These are phyloP conservation scores for Aureobasidium sp. DNA, from an alignment of 2,329 filamentous ascomycete genomes.

Conservation along the genomic window DNA sequence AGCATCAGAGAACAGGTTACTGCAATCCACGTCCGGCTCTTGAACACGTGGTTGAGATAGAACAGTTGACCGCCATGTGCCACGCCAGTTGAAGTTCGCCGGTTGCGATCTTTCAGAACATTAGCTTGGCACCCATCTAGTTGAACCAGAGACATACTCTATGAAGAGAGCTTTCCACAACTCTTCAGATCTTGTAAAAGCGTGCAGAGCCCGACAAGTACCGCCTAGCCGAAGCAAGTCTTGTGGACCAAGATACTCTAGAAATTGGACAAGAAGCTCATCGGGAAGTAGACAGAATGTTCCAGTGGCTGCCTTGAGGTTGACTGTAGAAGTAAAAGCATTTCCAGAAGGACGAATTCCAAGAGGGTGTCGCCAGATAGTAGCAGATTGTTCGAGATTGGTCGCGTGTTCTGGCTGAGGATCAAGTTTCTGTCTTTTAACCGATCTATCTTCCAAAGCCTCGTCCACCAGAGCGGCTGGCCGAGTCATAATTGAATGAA, in stretches of 20 bases:
- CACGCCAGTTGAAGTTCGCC: conserved; percentile 59
- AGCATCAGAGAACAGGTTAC: conserved; percentile 78
- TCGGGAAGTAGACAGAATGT: conserved; percentile 65
- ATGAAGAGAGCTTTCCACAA: conserved; percentile 83
- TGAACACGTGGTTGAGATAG: conserved; percentile 51
- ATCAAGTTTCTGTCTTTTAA: conserved; percentile 21
- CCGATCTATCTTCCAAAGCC: conserved; percentile 17
- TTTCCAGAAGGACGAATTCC: conserved; percentile 85
- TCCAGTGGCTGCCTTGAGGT: conserved; percentile 62
- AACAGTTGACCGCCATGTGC: conserved; percentile 77
- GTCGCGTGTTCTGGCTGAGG: conserved; percentile 17
- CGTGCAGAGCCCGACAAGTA: conserved; percentile 80
- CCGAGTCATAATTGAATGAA: conserved; percentile 22
- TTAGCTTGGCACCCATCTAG: conserved; percentile 21
- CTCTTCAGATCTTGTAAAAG: conserved; percentile 76
- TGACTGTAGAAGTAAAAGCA: conserved; percentile 58
- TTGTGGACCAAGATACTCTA: conserved; percentile 65
- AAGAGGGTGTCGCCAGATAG: conserved; percentile 70
- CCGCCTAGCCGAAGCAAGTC: conserved; percentile 61
- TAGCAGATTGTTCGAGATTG: conserved; percentile 30
- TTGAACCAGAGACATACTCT: conserved; percentile 56
- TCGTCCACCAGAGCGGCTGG: conserved; percentile 18
- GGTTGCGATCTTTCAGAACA: conserved; percentile 36
- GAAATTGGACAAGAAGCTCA: conserved; percentile 65
- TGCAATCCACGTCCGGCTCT: conserved; percentile 60